Evolutionary conservation across 78 protist genomes (phyloP).

Genomic region (Acrasis kona): DNA sequence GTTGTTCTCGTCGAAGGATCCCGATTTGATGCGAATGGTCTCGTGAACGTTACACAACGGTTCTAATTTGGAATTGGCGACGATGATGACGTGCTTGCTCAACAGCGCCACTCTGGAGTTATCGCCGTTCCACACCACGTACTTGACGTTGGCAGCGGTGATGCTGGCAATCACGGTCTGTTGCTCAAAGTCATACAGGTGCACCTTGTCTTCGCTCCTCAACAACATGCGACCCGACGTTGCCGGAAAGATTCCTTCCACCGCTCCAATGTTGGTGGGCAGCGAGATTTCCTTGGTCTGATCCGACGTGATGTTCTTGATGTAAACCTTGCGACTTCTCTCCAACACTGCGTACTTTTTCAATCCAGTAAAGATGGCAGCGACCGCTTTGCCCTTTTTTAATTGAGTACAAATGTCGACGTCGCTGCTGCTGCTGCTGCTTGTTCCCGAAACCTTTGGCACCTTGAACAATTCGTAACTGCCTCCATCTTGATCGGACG

Average conservation of each 20-base stretch:
- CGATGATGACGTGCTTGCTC: slow-evolving; percentile 53
- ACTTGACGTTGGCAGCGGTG: slow-evolving; percentile 46
- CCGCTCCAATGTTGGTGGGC: slow-evolving; percentile 35
- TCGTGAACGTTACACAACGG: slow-evolving; percentile 77
- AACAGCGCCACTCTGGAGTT: slow-evolving; percentile 75
- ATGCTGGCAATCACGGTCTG: slow-evolving; percentile 37
- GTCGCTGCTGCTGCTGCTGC: neutral
- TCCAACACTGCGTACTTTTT: slow-evolving; percentile 88
- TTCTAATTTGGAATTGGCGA: slow-evolving; percentile 56
- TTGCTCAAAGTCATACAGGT: slow-evolving; percentile 82
- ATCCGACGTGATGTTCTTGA: slow-evolving; percentile 58
- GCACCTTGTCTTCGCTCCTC: slow-evolving; percentile 56
- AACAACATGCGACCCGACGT: slow-evolving; percentile 45
- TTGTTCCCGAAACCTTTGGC: slow-evolving; percentile 19
- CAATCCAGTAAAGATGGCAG: slow-evolving; percentile 82
- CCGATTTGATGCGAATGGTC: slow-evolving; percentile 76
- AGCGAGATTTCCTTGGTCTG: slow-evolving; percentile 2
- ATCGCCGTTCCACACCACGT: slow-evolving; percentile 85
- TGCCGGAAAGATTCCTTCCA: slow-evolving; percentile 77
- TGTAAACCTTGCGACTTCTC: slow-evolving; percentile 53
- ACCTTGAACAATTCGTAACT: slow-evolving; percentile 70
- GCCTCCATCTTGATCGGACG: slow-evolving; percentile 70
- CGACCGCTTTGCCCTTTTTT: slow-evolving; percentile 62
- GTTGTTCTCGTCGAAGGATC: slow-evolving; percentile 79
- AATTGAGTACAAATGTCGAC: neutral